A percentile compares a stretch with the other conserved stretches of the same genome.
phyloP scores from a whole-genome alignment of 331 rosid species.

The Pyracantha coccinea region DNA sequence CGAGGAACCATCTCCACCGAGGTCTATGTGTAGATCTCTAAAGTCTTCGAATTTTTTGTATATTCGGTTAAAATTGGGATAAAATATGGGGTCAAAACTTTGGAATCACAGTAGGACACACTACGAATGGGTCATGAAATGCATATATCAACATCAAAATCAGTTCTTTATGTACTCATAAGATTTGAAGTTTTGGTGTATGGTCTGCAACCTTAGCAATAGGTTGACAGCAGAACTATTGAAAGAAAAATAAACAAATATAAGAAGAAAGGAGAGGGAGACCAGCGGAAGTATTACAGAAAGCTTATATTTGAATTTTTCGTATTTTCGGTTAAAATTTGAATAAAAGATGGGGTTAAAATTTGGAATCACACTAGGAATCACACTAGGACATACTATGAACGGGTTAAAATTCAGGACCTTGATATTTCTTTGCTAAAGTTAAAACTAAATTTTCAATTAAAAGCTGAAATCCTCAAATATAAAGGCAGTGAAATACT shows the following conservation, averaged over 20 bases:
- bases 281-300: neutral
- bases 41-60: no score
- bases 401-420: neutral
- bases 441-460: neutral
- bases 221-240: neutral
- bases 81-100: no score
- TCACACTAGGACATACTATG: no score
- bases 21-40: no score
- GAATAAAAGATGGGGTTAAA: no score
- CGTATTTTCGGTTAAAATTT: neutral
- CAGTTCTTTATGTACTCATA: neutral
- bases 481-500: slow-evolving; percentile 34
- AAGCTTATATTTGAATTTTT: neutral
- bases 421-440: neutral
- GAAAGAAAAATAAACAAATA: neutral
- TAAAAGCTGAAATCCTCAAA: neutral
- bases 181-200: neutral
- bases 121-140: neutral
- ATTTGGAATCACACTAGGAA: no score
- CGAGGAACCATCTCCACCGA: no score
- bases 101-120: no score
- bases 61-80: neutral
- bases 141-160: neutral
- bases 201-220: neutral
- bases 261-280: neutral